Evolutionary conservation across 331 rosid species (phyloP).

Genomic region (Spiraea crenata): DNA sequence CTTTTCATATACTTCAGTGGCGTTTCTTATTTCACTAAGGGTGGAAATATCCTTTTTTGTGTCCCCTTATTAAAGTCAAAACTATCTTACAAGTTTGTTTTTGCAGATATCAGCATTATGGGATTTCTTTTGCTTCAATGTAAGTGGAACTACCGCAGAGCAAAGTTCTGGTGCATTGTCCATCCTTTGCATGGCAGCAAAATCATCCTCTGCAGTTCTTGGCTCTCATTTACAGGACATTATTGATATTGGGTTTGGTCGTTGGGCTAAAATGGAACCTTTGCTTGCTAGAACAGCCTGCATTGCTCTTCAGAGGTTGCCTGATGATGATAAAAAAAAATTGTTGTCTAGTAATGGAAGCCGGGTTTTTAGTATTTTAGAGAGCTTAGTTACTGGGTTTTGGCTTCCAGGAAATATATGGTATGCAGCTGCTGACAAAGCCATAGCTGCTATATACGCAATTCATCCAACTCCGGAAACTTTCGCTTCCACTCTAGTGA

Average conservation of each 20-base stretch:
- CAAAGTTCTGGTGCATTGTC: conserved; percentile 92
- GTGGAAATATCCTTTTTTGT: neutral
- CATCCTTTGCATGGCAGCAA: conserved; percentile 91
- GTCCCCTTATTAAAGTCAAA: neutral
- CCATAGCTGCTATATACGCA: conserved; percentile 77
- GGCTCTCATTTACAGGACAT: conserved; percentile 87
- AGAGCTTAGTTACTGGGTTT: conserved; percentile 69
- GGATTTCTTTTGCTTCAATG: conserved; percentile 95
- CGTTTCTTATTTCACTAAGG: neutral
- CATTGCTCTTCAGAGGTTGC: conserved; percentile 75
- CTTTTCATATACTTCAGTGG: neutral
- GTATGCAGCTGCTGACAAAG: conserved; percentile 94
- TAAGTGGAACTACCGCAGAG: conserved; percentile 85
- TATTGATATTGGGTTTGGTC: conserved; percentile 92
- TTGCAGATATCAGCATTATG: conserved; percentile 82
- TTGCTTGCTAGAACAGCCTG: conserved; percentile 95
- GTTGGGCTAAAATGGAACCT: conserved; percentile 95
- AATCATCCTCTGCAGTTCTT: conserved; percentile 63
- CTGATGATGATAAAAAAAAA: conserved; percentile 74
- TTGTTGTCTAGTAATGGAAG: conserved; percentile 59
- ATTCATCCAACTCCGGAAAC: conserved; percentile 90
- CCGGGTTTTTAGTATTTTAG: conserved; percentile 67
- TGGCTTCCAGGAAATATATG: conserved; percentile 84
- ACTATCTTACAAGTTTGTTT: conserved; percentile 8
- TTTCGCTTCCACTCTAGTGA: conserved; percentile 63